A percentile compares a stretch with the other conserved stretches of the same genome.
phyloP scores from a whole-genome alignment of 768 basidiomycete genomes.

The Leccinum subgranulosum region DNA sequence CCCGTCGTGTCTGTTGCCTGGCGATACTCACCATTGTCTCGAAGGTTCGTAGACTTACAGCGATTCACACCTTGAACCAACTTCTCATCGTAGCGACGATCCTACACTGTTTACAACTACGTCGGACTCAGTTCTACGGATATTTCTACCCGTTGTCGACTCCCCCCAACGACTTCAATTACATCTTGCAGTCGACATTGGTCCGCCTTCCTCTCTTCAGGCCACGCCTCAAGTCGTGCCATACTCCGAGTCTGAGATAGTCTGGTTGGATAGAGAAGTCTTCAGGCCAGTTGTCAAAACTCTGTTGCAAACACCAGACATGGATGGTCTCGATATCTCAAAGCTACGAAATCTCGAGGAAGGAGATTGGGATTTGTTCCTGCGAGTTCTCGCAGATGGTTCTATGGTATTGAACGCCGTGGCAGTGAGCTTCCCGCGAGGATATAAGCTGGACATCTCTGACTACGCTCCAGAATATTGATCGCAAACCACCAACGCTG shows the following conservation, averaged over 20 bases:
- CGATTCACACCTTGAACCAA: slow-evolving; percentile 1
- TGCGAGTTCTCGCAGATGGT: slow-evolving; percentile 68
- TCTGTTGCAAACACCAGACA: slow-evolving; percentile 36
- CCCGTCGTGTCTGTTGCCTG: slow-evolving; percentile 67
- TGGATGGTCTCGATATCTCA: slow-evolving; percentile 22
- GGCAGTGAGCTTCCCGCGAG: slow-evolving; percentile 47
- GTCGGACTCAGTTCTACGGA: slow-evolving; percentile 74
- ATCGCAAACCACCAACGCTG: slow-evolving; percentile 82
- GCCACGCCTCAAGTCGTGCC: slow-evolving; percentile 27
- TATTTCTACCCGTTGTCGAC: slow-evolving; percentile 87
- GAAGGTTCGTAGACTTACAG: slow-evolving; percentile 44
- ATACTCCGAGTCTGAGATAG: slow-evolving; percentile 47
- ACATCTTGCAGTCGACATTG: slow-evolving; percentile 72
- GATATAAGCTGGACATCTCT: background rate
- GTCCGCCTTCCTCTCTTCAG: slow-evolving; percentile 51
- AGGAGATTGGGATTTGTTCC: slow-evolving; percentile 77
- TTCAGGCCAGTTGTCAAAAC: slow-evolving; percentile 47
- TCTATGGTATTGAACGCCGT: slow-evolving; percentile 72
- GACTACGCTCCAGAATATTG: slow-evolving; percentile 65
- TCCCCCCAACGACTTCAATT: slow-evolving; percentile 81
- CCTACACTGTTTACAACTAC: slow-evolving; percentile 82
- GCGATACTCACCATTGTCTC: slow-evolving; percentile 67
- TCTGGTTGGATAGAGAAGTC: slow-evolving; percentile 67
- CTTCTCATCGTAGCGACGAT: slow-evolving; percentile 52
- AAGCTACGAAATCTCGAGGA: slow-evolving; percentile 61